Evolutionary conservation across 257 asterid genomes (phyloP), one percentile per base, ranked within the genome.

Genomic region (Ligustrum vulgare): DNA sequence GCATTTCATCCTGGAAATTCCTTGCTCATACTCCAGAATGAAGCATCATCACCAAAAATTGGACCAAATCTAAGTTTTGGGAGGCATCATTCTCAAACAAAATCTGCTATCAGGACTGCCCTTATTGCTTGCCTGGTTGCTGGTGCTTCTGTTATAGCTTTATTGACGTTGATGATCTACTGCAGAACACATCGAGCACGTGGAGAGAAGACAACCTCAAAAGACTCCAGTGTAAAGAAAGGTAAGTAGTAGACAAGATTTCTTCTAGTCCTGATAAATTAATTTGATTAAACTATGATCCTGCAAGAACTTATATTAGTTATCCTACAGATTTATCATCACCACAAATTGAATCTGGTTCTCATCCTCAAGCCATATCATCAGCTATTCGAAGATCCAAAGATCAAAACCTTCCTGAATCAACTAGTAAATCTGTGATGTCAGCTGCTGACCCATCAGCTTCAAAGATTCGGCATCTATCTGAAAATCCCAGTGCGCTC

Each of bases 1-100:
- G 85, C 98, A 0, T 93, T 93, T 77, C 96, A 82, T 80, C 98
- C 98, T 0, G 98, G 98, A 72, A 93, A 93, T 71, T 35, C 84
- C 82, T 75, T 88, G 80, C 97, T 93, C 16, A 73, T 80, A 6
- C 72, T 89, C 39, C 88, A 89, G 51, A 78, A 81, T 5, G 82
- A 74, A 76, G 79, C 80, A 8, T 22, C 78, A 69, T 73, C 87
- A 11, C 72, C 88, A 6, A 41, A 78, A 60, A 82, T 83, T 41
- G 86, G 83, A 45, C 82, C 77, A 39, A 73, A 72, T 70, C 25
- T 78, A 7, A 78, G 33, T 76, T 49, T 75, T 62, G 80, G 67
- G 73, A 77, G 80, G 65, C 91, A 78, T 71, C 77, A 84, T 64
- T 80, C 88, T 71, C 90, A 32, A 31, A 73, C 67, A 73, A 89